phyloP scores from a whole-genome alignment of 208 protist genomes.

The Crithidia mellificae region DNA sequence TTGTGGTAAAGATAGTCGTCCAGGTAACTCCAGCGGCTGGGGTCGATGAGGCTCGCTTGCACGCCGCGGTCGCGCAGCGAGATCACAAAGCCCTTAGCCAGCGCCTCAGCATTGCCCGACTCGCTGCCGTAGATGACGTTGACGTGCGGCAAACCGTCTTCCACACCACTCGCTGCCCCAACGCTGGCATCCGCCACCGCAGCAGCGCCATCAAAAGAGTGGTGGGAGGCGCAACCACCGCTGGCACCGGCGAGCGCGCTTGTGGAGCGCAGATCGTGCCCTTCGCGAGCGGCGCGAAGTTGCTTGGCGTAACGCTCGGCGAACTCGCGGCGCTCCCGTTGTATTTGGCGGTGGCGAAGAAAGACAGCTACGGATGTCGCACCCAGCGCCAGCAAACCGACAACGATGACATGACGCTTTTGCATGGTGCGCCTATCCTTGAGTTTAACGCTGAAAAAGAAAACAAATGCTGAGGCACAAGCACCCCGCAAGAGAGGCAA shows the following conservation, averaged over 20 bases:
- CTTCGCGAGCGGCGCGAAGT: constrained; percentile 23
- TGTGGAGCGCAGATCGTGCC: constrained; percentile 6
- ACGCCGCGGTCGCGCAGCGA: constrained; percentile 59
- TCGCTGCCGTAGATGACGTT: constrained; percentile 73
- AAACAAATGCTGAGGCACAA: too few relatives aligned
- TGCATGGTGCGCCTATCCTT: neutral
- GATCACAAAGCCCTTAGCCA: constrained; percentile 59
- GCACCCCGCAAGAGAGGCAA: too few relatives aligned
- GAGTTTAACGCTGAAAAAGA: too few relatives aligned
- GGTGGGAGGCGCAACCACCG: constrained; percentile 8
- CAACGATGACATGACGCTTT: constrained; percentile 3
- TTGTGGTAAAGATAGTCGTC: constrained; percentile 37
- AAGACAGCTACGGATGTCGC: constrained; percentile 1
- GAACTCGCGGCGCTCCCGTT: constrained; percentile 42
- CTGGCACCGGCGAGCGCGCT: neutral
- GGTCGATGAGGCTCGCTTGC: constrained; percentile 55
- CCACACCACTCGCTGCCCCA: neutral
- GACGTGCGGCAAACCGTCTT: constrained; percentile 15
- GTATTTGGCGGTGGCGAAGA: constrained; percentile 8
- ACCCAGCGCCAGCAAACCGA: constrained; percentile 5
- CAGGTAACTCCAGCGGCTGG: constrained; percentile 54
- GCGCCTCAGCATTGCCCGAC: constrained; percentile 67
- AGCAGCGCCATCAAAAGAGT: neutral
- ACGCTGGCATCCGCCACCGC: neutral
- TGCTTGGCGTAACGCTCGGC: constrained; percentile 37